These are phyloP conservation scores for Arabis alpina DNA, from an alignment of 345 rosid genomes.

Conservation along the genomic window DNA sequence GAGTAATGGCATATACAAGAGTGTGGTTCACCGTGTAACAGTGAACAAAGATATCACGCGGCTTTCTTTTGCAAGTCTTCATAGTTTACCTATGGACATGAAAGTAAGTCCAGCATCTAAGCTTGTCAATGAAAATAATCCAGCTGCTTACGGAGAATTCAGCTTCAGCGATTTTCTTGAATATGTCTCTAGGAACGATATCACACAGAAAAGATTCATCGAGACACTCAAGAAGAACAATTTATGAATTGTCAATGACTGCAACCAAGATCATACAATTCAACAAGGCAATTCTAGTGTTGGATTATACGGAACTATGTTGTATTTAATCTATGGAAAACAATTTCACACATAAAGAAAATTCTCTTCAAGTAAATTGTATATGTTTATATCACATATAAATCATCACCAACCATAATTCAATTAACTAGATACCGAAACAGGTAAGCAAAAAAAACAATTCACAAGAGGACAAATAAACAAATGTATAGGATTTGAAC, in stretches of 20 bases:
- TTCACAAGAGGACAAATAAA: too few species aligned
- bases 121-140: constrained; percentile 46
- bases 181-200: constrained; percentile 40
- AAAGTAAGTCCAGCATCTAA: constrained; percentile 54
- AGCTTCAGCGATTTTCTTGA: constrained; percentile 57
- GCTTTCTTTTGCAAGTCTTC: constrained; percentile 59
- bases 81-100: constrained; percentile 53
- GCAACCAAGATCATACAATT: too few species aligned
- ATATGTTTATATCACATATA: too few species aligned
- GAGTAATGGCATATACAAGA: constrained; percentile 62
- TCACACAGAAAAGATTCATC: constrained; percentile 46
- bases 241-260: not conserved
- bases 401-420: too few species aligned
- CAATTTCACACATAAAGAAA: too few species aligned
- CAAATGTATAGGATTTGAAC: too few species aligned
- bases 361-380: too few species aligned
- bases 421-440: too few species aligned
- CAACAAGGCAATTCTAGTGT: too few species aligned
- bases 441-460: too few species aligned
- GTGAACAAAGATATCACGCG: constrained; percentile 47
- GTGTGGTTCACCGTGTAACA: constrained; percentile 53
- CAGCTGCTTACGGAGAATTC: constrained; percentile 50
- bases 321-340: too few species aligned
- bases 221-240: constrained; percentile 46
- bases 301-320: too few species aligned